Evolutionary conservation across 202 grass and related monocot genomes (phyloP), one percentile per base, ranked within the genome.

Genomic region (Schoenoplectus triqueter): DNA sequence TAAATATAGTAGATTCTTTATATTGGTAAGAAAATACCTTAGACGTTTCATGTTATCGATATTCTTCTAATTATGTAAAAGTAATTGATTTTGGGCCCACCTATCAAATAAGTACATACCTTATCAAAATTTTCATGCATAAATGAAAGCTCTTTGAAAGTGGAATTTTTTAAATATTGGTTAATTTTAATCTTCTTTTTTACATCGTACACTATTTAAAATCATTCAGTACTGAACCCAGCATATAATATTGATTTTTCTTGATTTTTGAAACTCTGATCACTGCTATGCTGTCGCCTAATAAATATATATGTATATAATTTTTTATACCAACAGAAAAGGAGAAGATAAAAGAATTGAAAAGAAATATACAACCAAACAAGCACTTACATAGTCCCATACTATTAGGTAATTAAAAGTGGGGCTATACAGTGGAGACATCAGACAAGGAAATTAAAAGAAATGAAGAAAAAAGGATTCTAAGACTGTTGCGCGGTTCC

Each of bases 341-440:
- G n/a, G 59, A 18, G n/a, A 62, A 50, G 10, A 48, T 40, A 56
- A 7, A 56, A 3, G 15, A 6, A 39, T 10, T 20, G n/a, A 51
- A 22, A 1, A 2, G 1, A 17, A 9, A 6, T 8, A 73, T 68
- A 54, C 3, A 54, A 75, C 1, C 75, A 61, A 79, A 61, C 55
- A 61, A 79, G 54, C 54, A 44, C 31, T 60, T 79, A 78, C 54
- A 78, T 61, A 61, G 75, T 45, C 31, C 75, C 75, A 79, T 79
- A 61, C 73, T 77, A 54, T 77, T 60, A 79, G 13, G 54, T 17
- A 60, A 79, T 79, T 44, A 44, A 59, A 77, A 44, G 75, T 57
- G 31, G 55, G 22, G 21, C 49, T n/a, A 78, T 14, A 77, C 73
- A 44, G 54, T 59, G 46, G 5, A 61, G 75, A 60, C 31, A 60